Conservation (phyloP, 495 filamentous ascomycete species). For the Penicillium daleae region DNA sequence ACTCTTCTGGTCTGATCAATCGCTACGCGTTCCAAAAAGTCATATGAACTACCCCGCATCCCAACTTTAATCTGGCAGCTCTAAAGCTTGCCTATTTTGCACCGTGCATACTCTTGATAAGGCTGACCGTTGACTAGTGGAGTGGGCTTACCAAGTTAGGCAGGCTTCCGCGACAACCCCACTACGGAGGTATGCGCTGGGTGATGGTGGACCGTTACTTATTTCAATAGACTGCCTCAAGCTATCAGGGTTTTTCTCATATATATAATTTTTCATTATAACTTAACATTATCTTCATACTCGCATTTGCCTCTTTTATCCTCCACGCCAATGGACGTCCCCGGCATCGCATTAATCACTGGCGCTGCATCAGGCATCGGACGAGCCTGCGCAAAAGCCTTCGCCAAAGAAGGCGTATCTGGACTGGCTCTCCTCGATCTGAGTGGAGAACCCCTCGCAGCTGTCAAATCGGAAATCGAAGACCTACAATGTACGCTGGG, state of each 20-base stretch:
- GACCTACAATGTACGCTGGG: neutral
- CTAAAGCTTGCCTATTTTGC: neutral
- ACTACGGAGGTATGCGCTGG: neutral
- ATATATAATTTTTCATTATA: neutral
- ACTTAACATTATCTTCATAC: neutral
- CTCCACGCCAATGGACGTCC: conserved; percentile 31
- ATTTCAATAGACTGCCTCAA: conserved; percentile 5
- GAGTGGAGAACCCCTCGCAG: conserved; percentile 18
- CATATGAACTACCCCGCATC: neutral
- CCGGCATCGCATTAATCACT: conserved; percentile 31
- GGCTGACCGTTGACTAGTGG: neutral
- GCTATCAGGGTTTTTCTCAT: neutral
- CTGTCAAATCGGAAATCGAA: conserved; percentile 26
- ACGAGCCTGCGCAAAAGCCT: conserved; percentile 22
- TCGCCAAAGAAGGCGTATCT: conserved; percentile 27
- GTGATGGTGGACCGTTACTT: neutral
- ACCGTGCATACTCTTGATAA: too few relatives aligned
- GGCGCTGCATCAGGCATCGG: conserved; percentile 31
- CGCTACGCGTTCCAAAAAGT: neutral
- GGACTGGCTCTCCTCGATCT: conserved; percentile 26
- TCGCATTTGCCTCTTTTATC: too few relatives aligned
- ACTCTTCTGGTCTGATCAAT: neutral
- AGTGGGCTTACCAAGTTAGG: conserved; percentile 9
- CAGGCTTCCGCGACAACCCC: conserved; percentile 27
- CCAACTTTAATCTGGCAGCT: neutral